Evolutionary conservation across 2,329 filamentous ascomycete genomes (phyloP), one percentile per base, ranked within the genome.

Genomic region (Cladophialophora immunda): DNA sequence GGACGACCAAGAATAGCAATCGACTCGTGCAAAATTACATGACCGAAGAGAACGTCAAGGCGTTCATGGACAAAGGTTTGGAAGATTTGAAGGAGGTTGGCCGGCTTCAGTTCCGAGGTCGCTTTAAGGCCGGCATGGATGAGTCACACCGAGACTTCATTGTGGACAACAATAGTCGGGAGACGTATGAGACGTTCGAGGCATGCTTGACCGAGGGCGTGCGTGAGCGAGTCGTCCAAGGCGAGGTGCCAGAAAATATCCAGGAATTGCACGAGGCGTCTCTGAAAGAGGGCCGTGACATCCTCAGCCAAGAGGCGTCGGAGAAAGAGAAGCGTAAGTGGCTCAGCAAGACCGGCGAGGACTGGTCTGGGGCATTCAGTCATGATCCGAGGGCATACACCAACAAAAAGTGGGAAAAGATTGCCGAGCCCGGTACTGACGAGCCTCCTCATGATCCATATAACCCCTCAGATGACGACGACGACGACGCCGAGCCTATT

Each of bases 151-250:
- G 92, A 71, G 85, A 84, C 1, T 97, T 97, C 73, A 89, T 97
- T 25, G 87, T 89, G 56, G 92, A 96, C 78, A 97, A 97, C 74
- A 89, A 97, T 76, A 90, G 91, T 1, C 90, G 94, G 34, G 95
- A 98, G 82, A 97, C 94, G 0, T 97, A 92, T 70, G 94, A 98
- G 80, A 92, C 91, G 0, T 98, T 94, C 93, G 93, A 97, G 78
- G 92, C 93, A 0, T 97, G 94, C 77, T 87, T 91, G 47, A 89
- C 93, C 0, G 94, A 98, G 78, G 94, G 94, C 13, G 92, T 97
- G 0, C 88, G 95, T 1, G 80, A 84, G 15, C 86, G 89, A 63
- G 85, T 88, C 30, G 92, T 97, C 0, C 81, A 86, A 9, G 85
- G 89, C 27, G 90, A 96, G 74, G 83, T 97, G 0, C 92, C 93